A percentile compares a stretch with the other conserved stretches of the same genome.
phyloP scores from a whole-genome alignment of 495 filamentous ascomycete genomes.

The Bacidia gigantensis region DNA sequence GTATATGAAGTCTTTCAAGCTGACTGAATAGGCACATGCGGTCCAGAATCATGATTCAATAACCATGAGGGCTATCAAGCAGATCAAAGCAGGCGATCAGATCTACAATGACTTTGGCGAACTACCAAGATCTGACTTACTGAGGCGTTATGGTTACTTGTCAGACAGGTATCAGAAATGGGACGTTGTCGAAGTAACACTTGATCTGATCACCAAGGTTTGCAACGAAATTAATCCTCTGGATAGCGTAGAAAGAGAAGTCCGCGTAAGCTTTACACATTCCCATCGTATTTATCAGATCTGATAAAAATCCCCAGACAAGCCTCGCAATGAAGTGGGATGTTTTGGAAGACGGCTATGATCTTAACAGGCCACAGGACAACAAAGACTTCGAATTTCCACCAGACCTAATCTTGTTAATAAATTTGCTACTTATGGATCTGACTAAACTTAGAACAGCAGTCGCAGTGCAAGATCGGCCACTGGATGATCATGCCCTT shows the following conservation, averaged over 20 bases:
- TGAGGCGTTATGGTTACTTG: conserved; percentile 81
- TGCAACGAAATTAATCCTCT: conserved; percentile 17
- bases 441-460: conserved; percentile 22
- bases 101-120: conserved; percentile 3
- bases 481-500: background rate
- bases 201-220: conserved; percentile 38
- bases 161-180: conserved; percentile 59
- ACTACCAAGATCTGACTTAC: conserved; percentile 64
- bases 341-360: conserved; percentile 42
- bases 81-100: conserved; percentile 30
- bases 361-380: conserved; percentile 27
- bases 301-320: conserved; percentile 4
- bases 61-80: conserved; percentile 51
- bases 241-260: conserved; percentile 17
- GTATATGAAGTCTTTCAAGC: background rate
- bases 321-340: conserved; percentile 12
- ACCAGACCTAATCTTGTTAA: conserved; percentile 12
- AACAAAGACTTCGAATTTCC: conserved; percentile 26
- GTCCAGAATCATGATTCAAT: conserved; percentile 53
- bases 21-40: conserved; percentile 38
- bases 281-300: too few relatives aligned
- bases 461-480: conserved; percentile 11
- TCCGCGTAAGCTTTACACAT: conserved; percentile 15
- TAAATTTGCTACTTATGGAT: conserved; percentile 31
- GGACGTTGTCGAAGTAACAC: conserved; percentile 70